Base-by-base conservation (phyloP, 169 alveolate genomes). In the Cryptosporidium andersoni region DNA sequence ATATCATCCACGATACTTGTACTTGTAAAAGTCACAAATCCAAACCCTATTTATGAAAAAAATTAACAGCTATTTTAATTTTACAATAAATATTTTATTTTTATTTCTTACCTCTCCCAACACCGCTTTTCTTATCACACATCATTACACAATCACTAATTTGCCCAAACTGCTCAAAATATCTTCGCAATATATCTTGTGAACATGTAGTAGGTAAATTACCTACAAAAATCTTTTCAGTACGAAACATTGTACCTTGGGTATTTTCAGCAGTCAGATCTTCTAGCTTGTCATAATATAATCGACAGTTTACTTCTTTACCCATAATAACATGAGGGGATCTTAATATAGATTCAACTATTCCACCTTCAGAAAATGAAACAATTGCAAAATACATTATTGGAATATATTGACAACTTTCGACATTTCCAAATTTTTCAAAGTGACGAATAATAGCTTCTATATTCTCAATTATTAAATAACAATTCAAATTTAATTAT, bases 191-290 rank as follows among this genome's bases (percentile, higher is more conserved):
- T 51, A 96, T 91, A 67, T 94, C 95, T 66, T 91, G 93, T 88
- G 91, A 45, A 55, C 85, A 74, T 4, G 85, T 74, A 43, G 85
- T 74, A 45, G 85, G 89, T 34, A 96, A 91, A 47, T 97, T 97
- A 34, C 99, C 98, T 39, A 95, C 97, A 89, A 96, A 96, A 34
- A 95, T 92, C 43, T 95, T 89, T 49, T 74, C 85, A 4, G 85
- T 74, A 43, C 74, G 55, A 40, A 74, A 74, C 85, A 74, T 74
- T 12, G 85, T 74, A 25, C 85, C 85, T 58, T 74, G 85, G 43
- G 68, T 43, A 74, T 58, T 74, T 43, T 74, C 85, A 58, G 52
- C 62, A 3, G 68, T 40, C 14, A 74, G 62, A 60, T 74, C 85
- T 48, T 74, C 85, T 48, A 74, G 25, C 37, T 74, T 74, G 45